phyloP scores from a whole-genome alignment of 768 basidiomycete species.

The Mycena galopus region DNA sequence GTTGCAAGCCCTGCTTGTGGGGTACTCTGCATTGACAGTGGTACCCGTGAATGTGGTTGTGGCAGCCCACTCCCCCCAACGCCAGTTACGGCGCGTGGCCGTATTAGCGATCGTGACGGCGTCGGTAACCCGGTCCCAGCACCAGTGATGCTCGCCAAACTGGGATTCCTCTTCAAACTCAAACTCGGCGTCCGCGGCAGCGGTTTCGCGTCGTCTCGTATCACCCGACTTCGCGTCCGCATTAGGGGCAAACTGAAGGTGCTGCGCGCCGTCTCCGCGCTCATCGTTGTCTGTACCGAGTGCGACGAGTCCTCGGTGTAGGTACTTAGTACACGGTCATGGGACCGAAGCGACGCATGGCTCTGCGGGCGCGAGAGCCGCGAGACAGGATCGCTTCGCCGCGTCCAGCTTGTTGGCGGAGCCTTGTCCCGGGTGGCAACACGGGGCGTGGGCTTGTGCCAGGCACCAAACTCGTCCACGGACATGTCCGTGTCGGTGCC shows the following conservation, averaged over 20 bases:
- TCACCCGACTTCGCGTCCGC: slow-evolving; percentile 31
- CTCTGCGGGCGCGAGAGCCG: slow-evolving; percentile 28
- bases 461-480: slow-evolving; percentile 32
- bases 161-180: slow-evolving; percentile 9
- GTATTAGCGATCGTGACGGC: background rate
- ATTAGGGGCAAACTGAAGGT: slow-evolving; percentile 27
- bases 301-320: slow-evolving; percentile 26
- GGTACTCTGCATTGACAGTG: slow-evolving; percentile 33
- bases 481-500: slow-evolving; percentile 13
- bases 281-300: slow-evolving; percentile 3
- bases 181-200: slow-evolving; percentile 32
- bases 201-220: slow-evolving; percentile 35
- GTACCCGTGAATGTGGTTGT: background rate
- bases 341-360: slow-evolving; percentile 16
- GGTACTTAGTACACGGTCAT: slow-evolving; percentile 11
- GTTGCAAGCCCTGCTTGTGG: slow-evolving; percentile 24
- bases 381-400: slow-evolving; percentile 27
- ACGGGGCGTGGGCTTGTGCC: background rate
- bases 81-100: slow-evolving; percentile 28
- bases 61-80: slow-evolving; percentile 7
- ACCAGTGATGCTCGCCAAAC: background rate
- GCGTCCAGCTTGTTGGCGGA: slow-evolving; percentile 33
- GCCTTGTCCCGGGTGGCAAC: background rate
- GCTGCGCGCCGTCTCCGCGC: slow-evolving; percentile 18
- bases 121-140: background rate